Evolutionary conservation across 495 filamentous ascomycete species (phyloP).

Genomic region (Penicillium macrosclerotiorum): DNA sequence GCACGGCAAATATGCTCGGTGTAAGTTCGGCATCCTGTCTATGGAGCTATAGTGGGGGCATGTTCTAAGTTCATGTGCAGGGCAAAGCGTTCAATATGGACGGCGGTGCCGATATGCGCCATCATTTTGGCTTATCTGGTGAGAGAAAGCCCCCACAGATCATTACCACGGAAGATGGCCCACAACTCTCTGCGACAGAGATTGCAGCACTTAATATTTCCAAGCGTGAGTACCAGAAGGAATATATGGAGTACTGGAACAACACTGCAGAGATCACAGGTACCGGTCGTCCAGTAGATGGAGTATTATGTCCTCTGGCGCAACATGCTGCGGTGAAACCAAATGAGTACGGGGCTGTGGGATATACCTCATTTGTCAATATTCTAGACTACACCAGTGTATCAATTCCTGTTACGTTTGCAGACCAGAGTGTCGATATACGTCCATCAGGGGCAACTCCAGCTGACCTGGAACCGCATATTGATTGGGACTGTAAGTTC

Average conservation of each 20-base stretch:
- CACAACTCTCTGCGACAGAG: conserved; percentile 39
- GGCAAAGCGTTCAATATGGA: conserved; percentile 39
- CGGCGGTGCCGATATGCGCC: conserved; percentile 48
- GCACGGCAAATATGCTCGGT: conserved; percentile 24
- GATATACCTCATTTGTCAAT: conserved; percentile 54
- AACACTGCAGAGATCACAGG: conserved; percentile 51
- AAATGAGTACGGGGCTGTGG: conserved; percentile 45
- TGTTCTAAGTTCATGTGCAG: not conserved
- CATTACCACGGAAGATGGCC: conserved; percentile 14
- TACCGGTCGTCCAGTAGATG: conserved; percentile 58
- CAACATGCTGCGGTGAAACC: conserved; percentile 50
- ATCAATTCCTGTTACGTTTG: conserved; percentile 56
- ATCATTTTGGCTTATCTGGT: conserved; percentile 53
- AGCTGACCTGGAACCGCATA: conserved; percentile 40
- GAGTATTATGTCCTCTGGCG: conserved; percentile 46
- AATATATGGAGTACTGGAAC: conserved; percentile 71
- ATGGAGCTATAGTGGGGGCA: not conserved
- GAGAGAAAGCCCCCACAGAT: conserved; percentile 48
- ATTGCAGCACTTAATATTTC: conserved; percentile 55
- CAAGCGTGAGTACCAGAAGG: conserved; percentile 59
- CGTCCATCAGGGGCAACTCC: conserved; percentile 33
- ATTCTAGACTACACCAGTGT: conserved; percentile 57
- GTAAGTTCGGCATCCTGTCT: conserved; percentile 19
- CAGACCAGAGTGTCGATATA: conserved; percentile 53
- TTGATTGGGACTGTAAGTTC: conserved; percentile 53